phyloP scores from a whole-genome alignment of 306 rosid species.

The Rosa multiflora region DNA sequence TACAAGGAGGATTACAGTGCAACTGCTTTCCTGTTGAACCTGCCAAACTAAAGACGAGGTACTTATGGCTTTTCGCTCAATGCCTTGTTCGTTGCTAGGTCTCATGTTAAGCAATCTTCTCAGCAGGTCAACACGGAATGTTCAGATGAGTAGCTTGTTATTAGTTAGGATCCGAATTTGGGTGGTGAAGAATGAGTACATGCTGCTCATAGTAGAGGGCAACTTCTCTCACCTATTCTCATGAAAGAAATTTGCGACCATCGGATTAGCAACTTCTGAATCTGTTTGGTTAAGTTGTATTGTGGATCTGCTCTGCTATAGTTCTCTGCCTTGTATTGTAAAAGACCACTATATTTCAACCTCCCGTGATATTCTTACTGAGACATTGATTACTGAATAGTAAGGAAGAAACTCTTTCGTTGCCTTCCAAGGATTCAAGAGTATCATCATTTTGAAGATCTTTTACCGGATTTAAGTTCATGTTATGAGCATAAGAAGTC shows the following conservation, averaged over 20 bases:
- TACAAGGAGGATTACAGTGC: conserved; percentile 38
- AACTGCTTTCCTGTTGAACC: conserved; percentile 36
- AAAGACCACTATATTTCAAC: background rate
- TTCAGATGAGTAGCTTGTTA: background rate
- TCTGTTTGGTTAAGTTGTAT: background rate
- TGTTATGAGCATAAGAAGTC: background rate
- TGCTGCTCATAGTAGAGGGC: background rate
- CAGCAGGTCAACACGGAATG: background rate
- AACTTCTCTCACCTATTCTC: background rate
- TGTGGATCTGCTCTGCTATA: background rate
- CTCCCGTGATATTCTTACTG: background rate
- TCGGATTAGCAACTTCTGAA: background rate
- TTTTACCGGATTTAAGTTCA: background rate
- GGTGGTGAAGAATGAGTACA: background rate
- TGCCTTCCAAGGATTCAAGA: background rate
- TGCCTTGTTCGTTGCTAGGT: background rate
- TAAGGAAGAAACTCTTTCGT: background rate
- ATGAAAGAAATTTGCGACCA: background rate
- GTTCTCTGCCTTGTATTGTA: background rate
- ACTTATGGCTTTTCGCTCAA: background rate
- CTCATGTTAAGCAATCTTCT: background rate
- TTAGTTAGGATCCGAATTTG: background rate
- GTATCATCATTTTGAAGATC: background rate
- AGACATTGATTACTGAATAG: background rate
- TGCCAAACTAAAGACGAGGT: conserved; percentile 13